phyloP scores from a whole-genome alignment of 1,139 yeast species.

The Scheffersomyces cryptocercus region DNA sequence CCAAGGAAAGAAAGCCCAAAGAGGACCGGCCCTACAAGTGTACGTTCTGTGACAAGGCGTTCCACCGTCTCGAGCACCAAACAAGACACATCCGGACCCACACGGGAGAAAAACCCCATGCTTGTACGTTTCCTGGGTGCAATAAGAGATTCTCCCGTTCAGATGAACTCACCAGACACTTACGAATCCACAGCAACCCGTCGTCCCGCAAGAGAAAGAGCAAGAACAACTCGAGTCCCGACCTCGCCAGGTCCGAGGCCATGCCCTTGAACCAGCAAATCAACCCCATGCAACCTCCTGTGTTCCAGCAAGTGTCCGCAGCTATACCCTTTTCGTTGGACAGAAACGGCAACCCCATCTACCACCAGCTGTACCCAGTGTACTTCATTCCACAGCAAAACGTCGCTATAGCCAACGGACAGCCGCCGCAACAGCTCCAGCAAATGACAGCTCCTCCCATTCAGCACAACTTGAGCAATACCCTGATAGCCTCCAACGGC shows the following conservation, averaged over 20 bases:
- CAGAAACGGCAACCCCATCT: slow-evolving; percentile 36
- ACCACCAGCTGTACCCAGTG: slow-evolving; percentile 38
- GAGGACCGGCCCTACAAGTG: slow-evolving; percentile 77
- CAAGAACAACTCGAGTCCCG: slow-evolving; percentile 3
- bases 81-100: slow-evolving; percentile 94
- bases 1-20: slow-evolving; percentile 15
- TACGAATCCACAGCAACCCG: slow-evolving; percentile 83
- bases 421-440: background rate
- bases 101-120: slow-evolving; percentile 94
- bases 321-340: slow-evolving; percentile 35
- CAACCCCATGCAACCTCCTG: background rate
- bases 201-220: slow-evolving; percentile 20
- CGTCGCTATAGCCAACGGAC: no score
- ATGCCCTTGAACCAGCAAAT: slow-evolving; percentile 1
- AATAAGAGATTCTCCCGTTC: slow-evolving; percentile 80
- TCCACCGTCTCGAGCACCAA: slow-evolving; percentile 90
- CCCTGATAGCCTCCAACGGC: no score
- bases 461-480: background rate
- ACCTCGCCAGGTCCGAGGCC: background rate
- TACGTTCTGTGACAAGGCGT: slow-evolving; percentile 88
- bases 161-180: slow-evolving; percentile 89
- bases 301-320: slow-evolving; percentile 5
- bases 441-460: background rate
- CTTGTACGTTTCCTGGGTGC: slow-evolving; percentile 86
- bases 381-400: slow-evolving; percentile 32